Evolutionary conservation across 108 stramenopile species (phyloP).

Genomic region (Nitzschia sp.): DNA sequence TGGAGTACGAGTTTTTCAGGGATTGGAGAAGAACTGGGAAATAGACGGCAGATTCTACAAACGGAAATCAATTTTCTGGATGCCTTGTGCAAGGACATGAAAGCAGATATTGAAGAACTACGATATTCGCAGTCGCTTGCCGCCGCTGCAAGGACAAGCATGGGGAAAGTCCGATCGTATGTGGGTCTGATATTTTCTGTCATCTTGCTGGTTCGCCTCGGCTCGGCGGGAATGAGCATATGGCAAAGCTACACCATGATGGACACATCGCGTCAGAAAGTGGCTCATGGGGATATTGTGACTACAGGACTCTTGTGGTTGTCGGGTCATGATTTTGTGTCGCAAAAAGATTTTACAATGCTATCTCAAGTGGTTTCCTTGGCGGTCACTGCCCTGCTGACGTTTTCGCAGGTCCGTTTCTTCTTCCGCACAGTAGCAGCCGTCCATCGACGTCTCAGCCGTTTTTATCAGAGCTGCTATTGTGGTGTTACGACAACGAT

Average conservation of each 20-base stretch:
- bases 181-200: slow-evolving; percentile 67
- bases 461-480: slow-evolving; percentile 24
- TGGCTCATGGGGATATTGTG: slow-evolving; percentile 44
- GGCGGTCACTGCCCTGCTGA: slow-evolving; percentile 62
- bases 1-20: slow-evolving; percentile 7
- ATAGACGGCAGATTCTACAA: slow-evolving; percentile 40
- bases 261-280: slow-evolving; percentile 6
- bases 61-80: slow-evolving; percentile 68
- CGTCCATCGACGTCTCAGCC: slow-evolving; percentile 47
- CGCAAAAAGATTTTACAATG: slow-evolving; percentile 48
- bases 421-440: slow-evolving; percentile 60
- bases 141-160: slow-evolving; percentile 51
- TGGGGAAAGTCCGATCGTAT: slow-evolving; percentile 44
- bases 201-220: slow-evolving; percentile 59
- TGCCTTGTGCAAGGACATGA: slow-evolving; percentile 60
- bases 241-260: slow-evolving; percentile 12
- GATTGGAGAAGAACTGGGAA: slow-evolving; percentile 41
- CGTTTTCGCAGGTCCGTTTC: slow-evolving; percentile 59
- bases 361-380: slow-evolving; percentile 65
- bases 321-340: slow-evolving; percentile 62
- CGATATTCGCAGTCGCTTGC: slow-evolving; percentile 56
- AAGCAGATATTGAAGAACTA: slow-evolving; percentile 70
- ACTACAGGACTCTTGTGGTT: slow-evolving; percentile 63
- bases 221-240: slow-evolving; percentile 39
- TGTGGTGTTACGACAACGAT: slow-evolving; percentile 4